phyloP scores from a whole-genome alignment of 2,329 filamentous ascomycete species.

The Blastomyces silverae region DNA sequence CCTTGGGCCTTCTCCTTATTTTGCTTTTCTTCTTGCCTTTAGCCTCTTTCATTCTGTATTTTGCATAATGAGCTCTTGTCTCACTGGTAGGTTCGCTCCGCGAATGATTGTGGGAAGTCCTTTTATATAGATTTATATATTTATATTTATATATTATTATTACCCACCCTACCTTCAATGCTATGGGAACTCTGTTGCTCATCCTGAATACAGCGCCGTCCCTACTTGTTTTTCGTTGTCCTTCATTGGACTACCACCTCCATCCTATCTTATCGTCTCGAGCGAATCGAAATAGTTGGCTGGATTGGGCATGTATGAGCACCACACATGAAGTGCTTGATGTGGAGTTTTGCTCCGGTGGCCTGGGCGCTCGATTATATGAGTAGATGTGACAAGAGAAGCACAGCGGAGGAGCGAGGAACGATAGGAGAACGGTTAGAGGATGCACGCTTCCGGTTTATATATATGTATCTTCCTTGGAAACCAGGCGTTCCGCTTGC shows the following conservation, averaged over 20 bases:
- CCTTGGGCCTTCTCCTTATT: background rate
- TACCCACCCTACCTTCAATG: background rate
- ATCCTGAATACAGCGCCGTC: too few relatives aligned
- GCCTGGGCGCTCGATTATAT: too few relatives aligned
- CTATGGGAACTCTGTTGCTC: background rate
- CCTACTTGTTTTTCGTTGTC: background rate
- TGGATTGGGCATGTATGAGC: background rate
- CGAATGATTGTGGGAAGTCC: too few relatives aligned
- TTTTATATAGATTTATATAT: background rate
- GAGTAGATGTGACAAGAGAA: background rate
- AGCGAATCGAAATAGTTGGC: background rate
- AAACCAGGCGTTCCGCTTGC: background rate
- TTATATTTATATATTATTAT: background rate
- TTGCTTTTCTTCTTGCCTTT: background rate
- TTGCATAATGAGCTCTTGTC: background rate
- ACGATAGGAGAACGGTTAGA: background rate
- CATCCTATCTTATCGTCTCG: background rate
- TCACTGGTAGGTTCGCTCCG: background rate
- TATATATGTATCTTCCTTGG: background rate
- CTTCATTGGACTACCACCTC: background rate
- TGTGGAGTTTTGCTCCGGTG: too few relatives aligned
- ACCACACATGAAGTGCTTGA: background rate
- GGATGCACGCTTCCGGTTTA: too few relatives aligned
- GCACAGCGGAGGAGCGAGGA: background rate
- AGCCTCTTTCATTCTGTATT: background rate